phyloP scores from a whole-genome alignment of 2,329 filamentous ascomycete genomes.

The Westerdykella ornata region DNA sequence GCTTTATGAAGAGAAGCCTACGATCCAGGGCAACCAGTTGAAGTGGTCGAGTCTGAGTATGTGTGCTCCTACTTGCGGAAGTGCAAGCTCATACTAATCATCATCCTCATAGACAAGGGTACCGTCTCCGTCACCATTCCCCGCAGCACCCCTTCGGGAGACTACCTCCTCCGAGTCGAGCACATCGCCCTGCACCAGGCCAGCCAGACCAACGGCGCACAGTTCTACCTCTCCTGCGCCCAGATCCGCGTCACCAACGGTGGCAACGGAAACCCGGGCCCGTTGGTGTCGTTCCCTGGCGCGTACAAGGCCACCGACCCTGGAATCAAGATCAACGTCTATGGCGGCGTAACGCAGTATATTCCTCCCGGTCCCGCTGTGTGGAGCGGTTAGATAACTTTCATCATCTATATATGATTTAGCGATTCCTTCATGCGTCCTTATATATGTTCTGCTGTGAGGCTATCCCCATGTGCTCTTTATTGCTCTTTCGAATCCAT shows the following conservation, averaged over 20 bases:
- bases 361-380: constrained; percentile 27
- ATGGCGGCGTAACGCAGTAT: constrained; percentile 17
- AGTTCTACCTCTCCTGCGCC: constrained; percentile 45
- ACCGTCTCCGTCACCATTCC: constrained; percentile 36
- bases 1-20: constrained; percentile 24
- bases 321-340: constrained; percentile 31
- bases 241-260: constrained; percentile 41
- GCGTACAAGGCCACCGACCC: constrained; percentile 33
- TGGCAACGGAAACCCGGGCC: constrained; percentile 34
- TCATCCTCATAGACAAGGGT: constrained; percentile 7
- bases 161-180: constrained; percentile 45
- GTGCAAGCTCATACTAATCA: not conserved
- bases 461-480: no score
- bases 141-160: constrained; percentile 35
- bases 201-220: constrained; percentile 26
- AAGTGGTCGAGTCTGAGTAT: constrained; percentile 23
- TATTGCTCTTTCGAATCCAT: no score
- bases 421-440: no score
- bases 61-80: not conserved
- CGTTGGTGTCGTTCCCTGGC: constrained; percentile 39
- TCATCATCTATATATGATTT: no score
- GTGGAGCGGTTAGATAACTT: constrained; percentile 18
- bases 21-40: constrained; percentile 15
- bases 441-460: no score
- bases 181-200: constrained; percentile 43